Evolutionary conservation across 225 moss, liverwort and hornwort genomes (phyloP).

Genomic region (Marchantia polymorpha): DNA sequence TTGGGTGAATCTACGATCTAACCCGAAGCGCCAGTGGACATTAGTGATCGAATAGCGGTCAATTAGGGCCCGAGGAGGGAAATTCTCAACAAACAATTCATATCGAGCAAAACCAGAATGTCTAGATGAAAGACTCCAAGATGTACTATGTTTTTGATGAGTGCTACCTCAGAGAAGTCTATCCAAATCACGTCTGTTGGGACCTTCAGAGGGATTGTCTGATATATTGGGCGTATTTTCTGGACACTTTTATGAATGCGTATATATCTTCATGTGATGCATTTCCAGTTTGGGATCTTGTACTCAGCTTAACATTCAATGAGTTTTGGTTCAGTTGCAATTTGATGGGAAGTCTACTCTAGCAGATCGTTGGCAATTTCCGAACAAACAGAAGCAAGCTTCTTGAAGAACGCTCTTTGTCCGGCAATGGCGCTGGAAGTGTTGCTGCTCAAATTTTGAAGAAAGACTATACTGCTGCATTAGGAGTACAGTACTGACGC

Average conservation of each 20-base stretch:
- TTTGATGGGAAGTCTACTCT: neutral
- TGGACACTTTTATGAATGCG: neutral
- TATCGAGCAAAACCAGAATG: neutral
- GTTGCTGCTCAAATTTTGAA: neutral
- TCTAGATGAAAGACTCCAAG: conserved; percentile 4
- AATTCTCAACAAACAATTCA: neutral
- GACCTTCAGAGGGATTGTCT: neutral
- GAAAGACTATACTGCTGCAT: neutral
- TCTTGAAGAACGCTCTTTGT: neutral
- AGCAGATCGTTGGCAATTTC: neutral
- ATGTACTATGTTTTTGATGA: conserved; percentile 20
- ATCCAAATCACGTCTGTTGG: neutral
- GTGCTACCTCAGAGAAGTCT: conserved; percentile 14
- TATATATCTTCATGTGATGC: neutral
- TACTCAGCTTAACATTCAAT: neutral
- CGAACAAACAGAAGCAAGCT: neutral
- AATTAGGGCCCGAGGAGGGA: neutral
- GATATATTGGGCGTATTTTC: neutral
- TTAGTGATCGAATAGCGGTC: conserved; percentile 11
- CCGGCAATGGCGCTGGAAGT: neutral
- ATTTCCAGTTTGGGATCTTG: neutral
- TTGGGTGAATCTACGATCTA: neutral
- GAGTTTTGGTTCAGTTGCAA: neutral
- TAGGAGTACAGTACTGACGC: neutral
- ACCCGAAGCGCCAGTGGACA: neutral